These are phyloP conservation scores for Pythium insidiosum DNA, from an alignment of 352 stramenopile species.

Conservation along the genomic window DNA sequence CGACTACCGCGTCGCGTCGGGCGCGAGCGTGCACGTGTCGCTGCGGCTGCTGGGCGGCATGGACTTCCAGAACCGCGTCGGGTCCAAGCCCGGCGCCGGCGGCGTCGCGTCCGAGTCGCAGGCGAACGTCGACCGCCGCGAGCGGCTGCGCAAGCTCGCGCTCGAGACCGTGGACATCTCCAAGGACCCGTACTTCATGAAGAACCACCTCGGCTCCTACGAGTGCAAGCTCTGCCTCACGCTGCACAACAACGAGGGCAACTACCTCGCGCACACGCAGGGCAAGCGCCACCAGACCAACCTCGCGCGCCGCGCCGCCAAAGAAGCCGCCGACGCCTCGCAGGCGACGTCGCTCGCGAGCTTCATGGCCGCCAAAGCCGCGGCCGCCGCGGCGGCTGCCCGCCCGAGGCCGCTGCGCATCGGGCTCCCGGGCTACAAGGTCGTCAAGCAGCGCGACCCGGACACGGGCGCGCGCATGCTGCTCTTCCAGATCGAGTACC, in stretches of 20 bases:
- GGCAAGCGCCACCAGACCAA: slow-evolving; percentile 98
- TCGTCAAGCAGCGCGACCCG: slow-evolving; percentile 92
- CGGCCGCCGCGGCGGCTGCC: slow-evolving; percentile 32
- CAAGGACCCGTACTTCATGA: slow-evolving; percentile 99
- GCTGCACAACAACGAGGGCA: slow-evolving; percentile 98
- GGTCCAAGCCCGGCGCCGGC: slow-evolving; percentile 71
- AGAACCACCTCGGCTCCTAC: slow-evolving; percentile 98
- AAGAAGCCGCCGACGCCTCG: slow-evolving; percentile 60
- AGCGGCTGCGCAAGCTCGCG: slow-evolving; percentile 95
- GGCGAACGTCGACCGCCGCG: slow-evolving; percentile 90
- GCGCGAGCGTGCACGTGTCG: slow-evolving; percentile 11
- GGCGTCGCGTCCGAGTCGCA: slow-evolving; percentile 73
- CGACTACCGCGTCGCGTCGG: slow-evolving; percentile 10
- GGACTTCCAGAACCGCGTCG: slow-evolving; percentile 83
- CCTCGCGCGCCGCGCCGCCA: slow-evolving; percentile 86
- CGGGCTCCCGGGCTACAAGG: slow-evolving; percentile 96
- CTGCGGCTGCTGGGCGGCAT: slow-evolving; percentile 28
- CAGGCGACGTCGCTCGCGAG: slow-evolving; percentile 36
- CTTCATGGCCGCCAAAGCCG: slow-evolving; percentile 29
- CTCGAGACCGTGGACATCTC: slow-evolving; percentile 98
- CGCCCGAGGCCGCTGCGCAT: slow-evolving; percentile 89
- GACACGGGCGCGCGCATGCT: slow-evolving; percentile 80
- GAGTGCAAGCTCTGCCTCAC: slow-evolving; percentile 99
- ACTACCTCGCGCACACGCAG: slow-evolving; percentile 99
- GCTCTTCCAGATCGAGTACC: slow-evolving; percentile 95